Base-by-base conservation (phyloP, 2,329 filamentous ascomycete species). In the Fusarium sp. region DNA sequence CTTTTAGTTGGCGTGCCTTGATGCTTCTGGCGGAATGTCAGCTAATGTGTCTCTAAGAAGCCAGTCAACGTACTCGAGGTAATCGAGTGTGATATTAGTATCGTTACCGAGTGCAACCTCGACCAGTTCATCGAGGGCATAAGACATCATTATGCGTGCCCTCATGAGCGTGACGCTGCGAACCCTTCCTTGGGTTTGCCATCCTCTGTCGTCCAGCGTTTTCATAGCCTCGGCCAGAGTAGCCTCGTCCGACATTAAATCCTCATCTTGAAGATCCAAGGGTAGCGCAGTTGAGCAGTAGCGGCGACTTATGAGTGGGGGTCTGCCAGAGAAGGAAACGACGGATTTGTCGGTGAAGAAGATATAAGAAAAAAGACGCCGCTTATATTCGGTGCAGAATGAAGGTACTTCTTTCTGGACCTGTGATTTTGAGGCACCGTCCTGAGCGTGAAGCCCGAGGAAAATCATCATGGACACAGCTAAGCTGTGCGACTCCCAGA, bases 81-180 rank as follows among this genome's bases (percentile, higher is more conserved):
- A 65, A n/a, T 74, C 70, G 2, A 76, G 29, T 5, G 66, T 74
- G 13, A 66, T 62, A 18, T 71, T 57, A 11, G 66, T 45, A 13
- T 64, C 67, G 2, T 71, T 71, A 0, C 86, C 86, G 0, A 91
- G 80, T 1, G 89, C 88, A 18, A 91, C 82, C 69, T 91, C 88
- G n/a, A 92, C 82, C 3, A 92, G 86, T 62, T 92, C 89, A 68
- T 92, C 90, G 4, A 88, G 83, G 11, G 91, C 83, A 2, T 82
- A 77, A 13, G 86, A 85, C 29, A 91, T 82, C 7, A 85, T 81
- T 6, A 83, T 84, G 62, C 86, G 85, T 1, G 87, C 85, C 31
- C 89, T 83, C 3, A 83, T 78, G 60, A 86, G 84, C 0, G 88
- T 90, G 2, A 83, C 82, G 0, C 85, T 76, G 47, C 85, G 81